Evolutionary conservation across 2,329 filamentous ascomycete species (phyloP), one percentile per base, ranked within the genome.

Genomic region (Exophiala xenobiotica): DNA sequence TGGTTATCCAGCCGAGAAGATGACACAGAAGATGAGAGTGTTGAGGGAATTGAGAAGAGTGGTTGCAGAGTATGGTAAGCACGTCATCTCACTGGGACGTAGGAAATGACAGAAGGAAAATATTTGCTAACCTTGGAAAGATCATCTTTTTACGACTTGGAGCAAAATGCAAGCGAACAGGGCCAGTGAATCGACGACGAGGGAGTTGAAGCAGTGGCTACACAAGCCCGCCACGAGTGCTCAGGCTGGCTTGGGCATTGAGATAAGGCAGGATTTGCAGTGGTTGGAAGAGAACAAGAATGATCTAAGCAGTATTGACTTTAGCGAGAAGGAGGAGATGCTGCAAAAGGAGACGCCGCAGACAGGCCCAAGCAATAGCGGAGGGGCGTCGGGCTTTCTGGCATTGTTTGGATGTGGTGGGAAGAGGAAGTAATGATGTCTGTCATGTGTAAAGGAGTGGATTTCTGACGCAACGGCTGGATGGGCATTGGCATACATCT

Each of bases 121-220:
- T 16, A 16, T 5, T 35, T 12, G 31, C 31, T 35, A 23, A 23
- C 14, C 18, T 23, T 23, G 22, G 18, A 18, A 33, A 62, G 60
- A 62, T 51, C 57, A 61, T 24, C 54, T 62, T 6, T 60, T 62
- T 39, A 50, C 54, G 16, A 61, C 56, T n/a, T 62, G 60, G 60
- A 55, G 35, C 39, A 55, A 52, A 26, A 62, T 62, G 60, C 56
- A 62, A 51, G 46, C 51, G 24, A 58, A 55, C 44, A 54, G 48
- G 45, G 56, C 42, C 19, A 49, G 40, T 20, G 51, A 57, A 12
- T 31, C 56, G 44, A 56, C 53, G 12, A 57, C 51, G n/a, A 42
- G 20, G 22, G 51, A 62, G 8, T 29, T 62, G 27, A 54, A 53
- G 23, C 39, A 53, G 19, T 61, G 58, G 56, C 45, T 61, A 6